A percentile compares a stretch with the other conserved stretches of the same genome.
phyloP scores from a whole-genome alignment of 768 basidiomycete genomes.

The Rhizopogon roseolus region DNA sequence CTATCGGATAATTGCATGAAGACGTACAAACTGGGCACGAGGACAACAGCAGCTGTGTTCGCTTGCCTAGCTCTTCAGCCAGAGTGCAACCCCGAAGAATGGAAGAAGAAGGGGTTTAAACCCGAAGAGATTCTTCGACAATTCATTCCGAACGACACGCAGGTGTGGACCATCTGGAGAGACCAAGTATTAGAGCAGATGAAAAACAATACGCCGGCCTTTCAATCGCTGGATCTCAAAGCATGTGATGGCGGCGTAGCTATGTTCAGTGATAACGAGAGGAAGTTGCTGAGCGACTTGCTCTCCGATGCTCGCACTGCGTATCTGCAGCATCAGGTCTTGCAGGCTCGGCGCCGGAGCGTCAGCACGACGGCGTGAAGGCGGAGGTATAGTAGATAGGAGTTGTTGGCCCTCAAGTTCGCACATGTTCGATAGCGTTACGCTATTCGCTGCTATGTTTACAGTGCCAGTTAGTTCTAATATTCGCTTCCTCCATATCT shows the following conservation, averaged over 20 bases:
- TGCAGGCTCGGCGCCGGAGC: background rate
- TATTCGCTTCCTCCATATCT: background rate
- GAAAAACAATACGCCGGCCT: background rate
- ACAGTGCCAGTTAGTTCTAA: no score
- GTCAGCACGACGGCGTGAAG: background rate
- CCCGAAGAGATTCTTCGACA: constrained; percentile 2
- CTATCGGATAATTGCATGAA: constrained; percentile 8
- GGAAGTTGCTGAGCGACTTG: background rate
- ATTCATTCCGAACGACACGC: constrained; percentile 4
- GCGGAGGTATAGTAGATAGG: background rate
- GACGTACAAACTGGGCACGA: constrained; percentile 4
- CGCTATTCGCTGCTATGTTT: no score
- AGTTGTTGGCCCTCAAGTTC: background rate
- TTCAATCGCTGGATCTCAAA: background rate
- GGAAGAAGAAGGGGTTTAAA: background rate
- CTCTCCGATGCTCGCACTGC: background rate
- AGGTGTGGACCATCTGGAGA: constrained; percentile 4
- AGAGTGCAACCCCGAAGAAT: background rate
- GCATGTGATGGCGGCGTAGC: background rate
- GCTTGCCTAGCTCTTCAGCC: constrained; percentile 2
- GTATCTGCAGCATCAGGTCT: background rate
- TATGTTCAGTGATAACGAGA: background rate
- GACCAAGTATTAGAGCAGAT: constrained; percentile 1
- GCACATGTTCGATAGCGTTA: background rate
- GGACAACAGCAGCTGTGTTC: constrained; percentile 5